A percentile compares a stretch with the other conserved stretches of the same genome.
Evolutionary conservation across 441 rosid genomes (phyloP).

Genomic region (Populus hybrid): DNA sequence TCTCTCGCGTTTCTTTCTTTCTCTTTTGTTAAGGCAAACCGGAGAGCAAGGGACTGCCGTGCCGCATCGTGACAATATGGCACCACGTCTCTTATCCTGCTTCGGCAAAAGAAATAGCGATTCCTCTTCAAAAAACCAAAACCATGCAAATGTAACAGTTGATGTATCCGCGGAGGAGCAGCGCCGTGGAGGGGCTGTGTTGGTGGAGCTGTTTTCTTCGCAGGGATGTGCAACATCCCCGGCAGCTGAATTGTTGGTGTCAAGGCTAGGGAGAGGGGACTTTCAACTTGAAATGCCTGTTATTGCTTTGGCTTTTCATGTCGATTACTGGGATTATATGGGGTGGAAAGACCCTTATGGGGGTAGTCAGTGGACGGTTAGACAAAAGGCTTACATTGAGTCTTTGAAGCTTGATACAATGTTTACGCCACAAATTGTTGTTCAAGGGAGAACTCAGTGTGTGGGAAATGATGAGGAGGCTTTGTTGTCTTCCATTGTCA

Average conservation of each 20-base stretch:
- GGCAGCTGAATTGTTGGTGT: conserved; percentile 70
- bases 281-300: conserved; percentile 57
- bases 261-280: conserved; percentile 89
- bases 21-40: conserved; percentile 19
- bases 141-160: conserved; percentile 18
- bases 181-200: conserved; percentile 33
- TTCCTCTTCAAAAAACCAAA: conserved; percentile 15
- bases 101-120: conserved; percentile 34
- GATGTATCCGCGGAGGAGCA: conserved; percentile 46
- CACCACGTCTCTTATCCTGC: conserved; percentile 73
- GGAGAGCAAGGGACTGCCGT: conserved; percentile 10
- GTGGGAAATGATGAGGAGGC: conserved; percentile 61
- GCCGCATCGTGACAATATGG: conserved; percentile 28
- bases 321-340: conserved; percentile 85
- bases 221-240: conserved; percentile 85
- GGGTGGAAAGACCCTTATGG: conserved; percentile 96
- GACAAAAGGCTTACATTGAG: conserved; percentile 86
- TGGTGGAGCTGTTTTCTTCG: conserved; percentile 82
- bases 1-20: background rate
- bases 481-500: conserved; percentile 44
- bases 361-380: conserved; percentile 72
- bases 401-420: conserved; percentile 73
- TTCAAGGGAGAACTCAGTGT: conserved; percentile 66
- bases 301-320: conserved; percentile 66
- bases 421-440: conserved; percentile 78